phyloP scores from a whole-genome alignment of 1,139 yeast species.

The Yarrowia galli region DNA sequence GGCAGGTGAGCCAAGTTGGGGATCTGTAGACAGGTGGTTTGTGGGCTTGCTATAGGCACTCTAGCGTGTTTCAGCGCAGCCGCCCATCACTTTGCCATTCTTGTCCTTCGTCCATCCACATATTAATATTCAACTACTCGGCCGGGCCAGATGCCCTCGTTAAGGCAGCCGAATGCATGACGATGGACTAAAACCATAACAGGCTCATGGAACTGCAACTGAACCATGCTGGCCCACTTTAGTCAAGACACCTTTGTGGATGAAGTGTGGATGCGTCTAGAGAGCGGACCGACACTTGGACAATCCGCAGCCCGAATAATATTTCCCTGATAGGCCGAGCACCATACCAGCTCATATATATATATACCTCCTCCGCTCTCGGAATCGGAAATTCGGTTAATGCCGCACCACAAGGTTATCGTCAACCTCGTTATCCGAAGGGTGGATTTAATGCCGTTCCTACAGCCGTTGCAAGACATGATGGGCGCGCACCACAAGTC shows the following conservation, averaged over 20 bases:
- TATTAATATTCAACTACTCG: slow-evolving; percentile 5
- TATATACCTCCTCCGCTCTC: neutral
- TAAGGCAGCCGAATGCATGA: slow-evolving; percentile 36
- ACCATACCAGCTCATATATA: neutral
- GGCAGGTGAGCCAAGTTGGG: neutral
- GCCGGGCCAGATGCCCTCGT: slow-evolving; percentile 28
- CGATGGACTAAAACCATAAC: slow-evolving; percentile 28
- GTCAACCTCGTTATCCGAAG: slow-evolving; percentile 23
- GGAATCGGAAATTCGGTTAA: slow-evolving; percentile 19
- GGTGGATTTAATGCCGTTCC: slow-evolving; percentile 3
- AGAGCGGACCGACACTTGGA: neutral
- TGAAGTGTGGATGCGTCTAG: neutral
- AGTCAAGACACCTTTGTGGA: neutral
- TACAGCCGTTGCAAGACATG: neutral
- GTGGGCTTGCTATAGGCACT: no score
- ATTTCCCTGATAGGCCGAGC: neutral
- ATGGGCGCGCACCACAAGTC: no score
- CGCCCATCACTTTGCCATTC: neutral
- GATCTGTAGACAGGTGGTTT: no score
- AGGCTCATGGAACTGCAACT: slow-evolving; percentile 5
- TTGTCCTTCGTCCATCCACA: neutral
- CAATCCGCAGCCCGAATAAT: neutral
- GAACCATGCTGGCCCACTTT: slow-evolving; percentile 2
- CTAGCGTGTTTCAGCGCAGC: no score
- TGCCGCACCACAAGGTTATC: slow-evolving; percentile 36